Percentiles rank a stretch among this genome's conserved stretches.
Evolutionary conservation across 1,284 basidiomycete species (phyloP).

Genomic region (Cutaneotrichosporon sp.): DNA sequence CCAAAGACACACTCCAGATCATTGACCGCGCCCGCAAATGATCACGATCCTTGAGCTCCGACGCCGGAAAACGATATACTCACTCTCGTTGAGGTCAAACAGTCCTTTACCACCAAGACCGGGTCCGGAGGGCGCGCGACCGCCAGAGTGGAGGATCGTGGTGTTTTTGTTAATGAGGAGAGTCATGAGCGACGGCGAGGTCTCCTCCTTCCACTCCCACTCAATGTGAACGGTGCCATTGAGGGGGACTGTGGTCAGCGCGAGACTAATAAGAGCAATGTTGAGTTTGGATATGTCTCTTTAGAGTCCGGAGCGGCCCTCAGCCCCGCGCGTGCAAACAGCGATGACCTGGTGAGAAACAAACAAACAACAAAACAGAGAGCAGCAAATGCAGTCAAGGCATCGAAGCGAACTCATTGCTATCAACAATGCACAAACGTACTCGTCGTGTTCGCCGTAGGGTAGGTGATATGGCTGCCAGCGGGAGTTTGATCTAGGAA

Average conservation of each 20-base stretch:
- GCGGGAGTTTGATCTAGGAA: neutral
- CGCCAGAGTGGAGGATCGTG: slow-evolving; percentile 1
- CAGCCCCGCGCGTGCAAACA: neutral
- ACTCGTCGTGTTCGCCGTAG: neutral
- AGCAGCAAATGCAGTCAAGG: neutral
- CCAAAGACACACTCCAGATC: neutral
- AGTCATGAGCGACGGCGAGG: neutral
- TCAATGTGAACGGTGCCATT: slow-evolving; percentile 1
- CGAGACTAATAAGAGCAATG: too few species aligned
- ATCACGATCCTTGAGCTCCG: too few species aligned
- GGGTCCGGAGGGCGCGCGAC: neutral
- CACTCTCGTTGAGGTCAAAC: neutral
- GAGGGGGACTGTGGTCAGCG: neutral
- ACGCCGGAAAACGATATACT: too few species aligned
- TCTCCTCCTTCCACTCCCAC: slow-evolving; percentile 5
- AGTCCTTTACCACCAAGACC: neutral
- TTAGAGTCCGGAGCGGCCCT: too few species aligned
- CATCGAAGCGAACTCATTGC: too few species aligned
- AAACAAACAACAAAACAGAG: neutral
- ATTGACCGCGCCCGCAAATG: too few species aligned
- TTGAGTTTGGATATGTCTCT: too few species aligned
- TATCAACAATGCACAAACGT: too few species aligned
- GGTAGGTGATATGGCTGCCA: slow-evolving; percentile 1
- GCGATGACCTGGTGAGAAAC: too few species aligned
- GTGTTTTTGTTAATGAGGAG: slow-evolving; percentile 3